These are phyloP conservation scores for Clarireedia sp. DNA, from an alignment of 2,329 filamentous ascomycete genomes.

Conservation along the genomic window DNA sequence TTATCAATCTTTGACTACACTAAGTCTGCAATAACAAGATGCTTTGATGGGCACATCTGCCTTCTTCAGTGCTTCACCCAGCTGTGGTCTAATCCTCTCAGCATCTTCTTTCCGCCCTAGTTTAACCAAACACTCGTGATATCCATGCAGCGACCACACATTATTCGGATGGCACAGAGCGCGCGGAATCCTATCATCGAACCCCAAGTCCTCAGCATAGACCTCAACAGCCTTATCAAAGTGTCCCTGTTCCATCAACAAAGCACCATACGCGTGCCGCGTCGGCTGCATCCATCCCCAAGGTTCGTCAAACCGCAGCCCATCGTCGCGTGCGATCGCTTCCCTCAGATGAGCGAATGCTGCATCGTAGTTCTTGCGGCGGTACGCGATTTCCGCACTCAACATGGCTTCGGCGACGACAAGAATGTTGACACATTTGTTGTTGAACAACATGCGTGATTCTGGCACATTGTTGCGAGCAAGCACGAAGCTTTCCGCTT, in stretches of 20 bases:
- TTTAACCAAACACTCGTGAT: conserved; percentile 58
- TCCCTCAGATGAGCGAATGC: conserved; percentile 53
- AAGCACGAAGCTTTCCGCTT: conserved; percentile 43
- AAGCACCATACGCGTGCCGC: conserved; percentile 61
- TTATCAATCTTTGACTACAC: neutral
- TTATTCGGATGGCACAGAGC: conserved; percentile 63
- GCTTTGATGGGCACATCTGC: conserved; percentile 52
- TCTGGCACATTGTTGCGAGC: conserved; percentile 45
- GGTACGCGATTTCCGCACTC: conserved; percentile 66
- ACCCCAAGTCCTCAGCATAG: conserved; percentile 54
- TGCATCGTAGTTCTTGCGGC: conserved; percentile 45
- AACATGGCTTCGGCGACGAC: conserved; percentile 57
- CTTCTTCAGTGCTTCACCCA: conserved; percentile 44
- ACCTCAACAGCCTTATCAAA: conserved; percentile 47
- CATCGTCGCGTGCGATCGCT: conserved; percentile 53
- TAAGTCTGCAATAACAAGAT: conserved; percentile 49
- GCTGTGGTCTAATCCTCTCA: conserved; percentile 39
- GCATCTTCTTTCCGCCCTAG: conserved; percentile 37
- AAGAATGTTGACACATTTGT: conserved; percentile 56
- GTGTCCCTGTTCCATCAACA: conserved; percentile 59
- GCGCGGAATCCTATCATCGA: conserved; percentile 52
- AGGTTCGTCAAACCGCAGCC: conserved; percentile 62
- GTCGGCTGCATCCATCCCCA: conserved; percentile 77
- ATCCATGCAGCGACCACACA: conserved; percentile 68
- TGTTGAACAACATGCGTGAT: conserved; percentile 61